Conservation (phyloP, 441 rosid genomes). For the Gossypium davidsonii region DNA sequence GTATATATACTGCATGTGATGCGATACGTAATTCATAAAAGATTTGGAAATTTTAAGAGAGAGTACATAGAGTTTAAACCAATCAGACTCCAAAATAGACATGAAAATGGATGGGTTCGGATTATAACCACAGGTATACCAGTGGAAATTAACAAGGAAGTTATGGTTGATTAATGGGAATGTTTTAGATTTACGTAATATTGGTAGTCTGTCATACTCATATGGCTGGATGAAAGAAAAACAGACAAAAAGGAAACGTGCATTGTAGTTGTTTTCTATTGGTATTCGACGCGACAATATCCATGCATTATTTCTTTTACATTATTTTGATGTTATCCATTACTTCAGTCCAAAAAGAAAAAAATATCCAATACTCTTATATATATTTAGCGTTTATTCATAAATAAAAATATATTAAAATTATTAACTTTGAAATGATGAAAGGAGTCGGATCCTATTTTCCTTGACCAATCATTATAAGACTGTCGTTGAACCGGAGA, state of each 20-base stretch:
- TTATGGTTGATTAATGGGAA: background rate
- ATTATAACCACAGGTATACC: background rate
- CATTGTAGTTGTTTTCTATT: background rate
- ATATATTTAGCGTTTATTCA: background rate
- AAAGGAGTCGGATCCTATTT: background rate
- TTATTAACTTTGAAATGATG: background rate
- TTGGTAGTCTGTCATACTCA: background rate
- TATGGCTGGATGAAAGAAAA: background rate
- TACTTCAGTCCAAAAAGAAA: background rate
- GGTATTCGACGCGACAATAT: background rate
- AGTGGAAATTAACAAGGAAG: background rate
- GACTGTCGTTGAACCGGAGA: background rate
- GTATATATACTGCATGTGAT: background rate
- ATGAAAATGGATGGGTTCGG: background rate
- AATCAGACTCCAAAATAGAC: background rate
- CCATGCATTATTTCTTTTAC: background rate
- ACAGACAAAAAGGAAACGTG: background rate
- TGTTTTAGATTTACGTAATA: background rate
- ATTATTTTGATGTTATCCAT: background rate
- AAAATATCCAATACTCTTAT: too few relatives aligned
- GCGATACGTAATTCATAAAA: background rate
- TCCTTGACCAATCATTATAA: background rate
- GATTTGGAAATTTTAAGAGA: background rate
- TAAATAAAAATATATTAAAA: background rate
- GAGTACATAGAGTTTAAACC: background rate